Evolutionary conservation across 2,329 filamentous ascomycete genomes (phyloP), one percentile per base, ranked within the genome.

Genomic region (Aspergillus brunneoviolaceus): DNA sequence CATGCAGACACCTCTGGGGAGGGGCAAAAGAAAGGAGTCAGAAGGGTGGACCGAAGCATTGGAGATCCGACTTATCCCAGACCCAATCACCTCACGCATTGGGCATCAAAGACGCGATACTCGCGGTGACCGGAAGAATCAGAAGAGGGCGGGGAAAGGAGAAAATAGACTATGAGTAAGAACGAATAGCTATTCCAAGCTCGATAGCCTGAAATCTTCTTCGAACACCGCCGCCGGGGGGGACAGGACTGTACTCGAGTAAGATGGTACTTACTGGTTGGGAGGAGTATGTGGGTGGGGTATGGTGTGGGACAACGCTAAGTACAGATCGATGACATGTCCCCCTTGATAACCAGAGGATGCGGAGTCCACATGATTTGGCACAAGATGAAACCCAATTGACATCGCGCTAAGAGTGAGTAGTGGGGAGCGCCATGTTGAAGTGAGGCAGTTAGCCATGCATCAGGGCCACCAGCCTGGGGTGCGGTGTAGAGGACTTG

Each of bases 291-390:
- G 54, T 51, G 58, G 49, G 63, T 69, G 67, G 66, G 63, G 63
- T 58, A 64, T 55, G 51, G 27, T 29, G 27, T 29, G 27, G 27
- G 57, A 59, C 58, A 63, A 56, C 65, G 54, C 63, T 62, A 64
- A 64, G 51, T 57, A 50, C 39, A 57, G 62, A 63, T 62, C 60
- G 65, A 65, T 69, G 67, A 69, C 65, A 68, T 69, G 68, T 68
- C 63, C 57, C 61, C 56, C 53, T 55, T 55, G 59, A 58, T 63
- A 60, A 61, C 67, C 67, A 65, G 60, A 68, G 63, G 58, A 61
- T 63, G 53, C 35, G 55, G 56, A 49, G 60, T 60, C 60, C 60
- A 62, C 64, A 67, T 66, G 55, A 58, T 57, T 63, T 63, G 62
- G 62, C 57, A 65, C 54, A 45, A 33, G 52, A 59, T 55, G 45